Percentiles rank a stretch among this genome's conserved stretches.
phyloP scores from a whole-genome alignment of 2,329 filamentous ascomycete genomes.

The Colletotrichum echinochloae region DNA sequence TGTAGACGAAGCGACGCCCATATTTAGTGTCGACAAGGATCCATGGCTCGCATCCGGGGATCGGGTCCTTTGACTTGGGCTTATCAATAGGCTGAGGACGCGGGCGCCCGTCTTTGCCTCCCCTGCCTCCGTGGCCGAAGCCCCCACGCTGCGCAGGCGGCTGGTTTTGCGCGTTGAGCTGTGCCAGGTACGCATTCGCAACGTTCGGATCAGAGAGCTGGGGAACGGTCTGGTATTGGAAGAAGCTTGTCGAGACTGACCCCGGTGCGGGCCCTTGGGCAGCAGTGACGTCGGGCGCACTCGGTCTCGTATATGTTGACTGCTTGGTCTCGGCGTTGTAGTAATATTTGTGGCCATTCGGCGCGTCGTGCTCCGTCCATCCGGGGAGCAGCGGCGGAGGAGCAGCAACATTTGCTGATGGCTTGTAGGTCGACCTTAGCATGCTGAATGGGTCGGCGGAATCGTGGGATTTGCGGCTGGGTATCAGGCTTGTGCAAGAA shows the following conservation, averaged over 20 bases:
- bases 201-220: constrained; percentile 66
- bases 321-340: constrained; percentile 85
- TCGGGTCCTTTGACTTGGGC: constrained; percentile 81
- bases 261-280: constrained; percentile 11
- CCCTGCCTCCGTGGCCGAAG: constrained; percentile 62
- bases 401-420: constrained; percentile 56
- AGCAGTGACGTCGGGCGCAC: constrained; percentile 46
- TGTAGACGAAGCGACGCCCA: constrained; percentile 90
- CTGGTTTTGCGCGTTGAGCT: constrained; percentile 58
- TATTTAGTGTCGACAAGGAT: constrained; percentile 92
- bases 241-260: constrained; percentile 53
- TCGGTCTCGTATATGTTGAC: constrained; percentile 88
- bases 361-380: constrained; percentile 95
- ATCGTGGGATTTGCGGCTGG: background rate
- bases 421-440: constrained; percentile 83
- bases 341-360: constrained; percentile 88
- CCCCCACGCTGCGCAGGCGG: constrained; percentile 53
- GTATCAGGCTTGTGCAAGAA: background rate
- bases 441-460: constrained; percentile 54
- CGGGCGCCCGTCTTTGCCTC: constrained; percentile 66
- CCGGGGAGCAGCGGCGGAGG: constrained; percentile 76
- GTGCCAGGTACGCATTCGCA: constrained; percentile 72
- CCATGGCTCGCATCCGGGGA: constrained; percentile 89
- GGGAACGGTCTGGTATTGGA: constrained; percentile 56
- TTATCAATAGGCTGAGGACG: constrained; percentile 80